phyloP scores from a whole-genome alignment of 208 protist genomes.

The Naegleria lovaniensis region DNA sequence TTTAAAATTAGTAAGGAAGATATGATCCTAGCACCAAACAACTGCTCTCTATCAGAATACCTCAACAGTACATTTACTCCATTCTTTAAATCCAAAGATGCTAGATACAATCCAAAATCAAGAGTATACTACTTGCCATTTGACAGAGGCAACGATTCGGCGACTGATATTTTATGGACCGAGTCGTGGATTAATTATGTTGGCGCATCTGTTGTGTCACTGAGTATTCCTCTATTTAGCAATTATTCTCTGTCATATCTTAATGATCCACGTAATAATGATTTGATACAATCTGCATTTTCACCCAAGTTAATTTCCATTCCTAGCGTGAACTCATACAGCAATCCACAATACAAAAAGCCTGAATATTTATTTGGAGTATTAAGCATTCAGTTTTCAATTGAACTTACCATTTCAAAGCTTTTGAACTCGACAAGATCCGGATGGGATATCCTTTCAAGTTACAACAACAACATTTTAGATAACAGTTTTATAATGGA shows the following conservation, averaged over 20 bases:
- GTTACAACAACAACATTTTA: not conserved
- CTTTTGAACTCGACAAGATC: not conserved
- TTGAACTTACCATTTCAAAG: not conserved
- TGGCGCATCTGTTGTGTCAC: not conserved
- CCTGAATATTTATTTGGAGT: not conserved
- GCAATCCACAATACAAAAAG: not conserved
- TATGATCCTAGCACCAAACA: not conserved
- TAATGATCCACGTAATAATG: not conserved
- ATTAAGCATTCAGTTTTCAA: not conserved
- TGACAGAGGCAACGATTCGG: not conserved
- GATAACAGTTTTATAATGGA: not conserved
- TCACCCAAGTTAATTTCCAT: not conserved
- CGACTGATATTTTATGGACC: not conserved
- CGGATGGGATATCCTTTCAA: not conserved
- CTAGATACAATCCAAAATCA: not conserved
- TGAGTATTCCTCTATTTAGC: not conserved
- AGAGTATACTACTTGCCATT: not conserved
- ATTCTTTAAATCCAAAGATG: no score
- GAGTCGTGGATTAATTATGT: not conserved
- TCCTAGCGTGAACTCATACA: not conserved
- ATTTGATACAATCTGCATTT: not conserved
- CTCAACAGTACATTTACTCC: not conserved
- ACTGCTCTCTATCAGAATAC: not conserved
- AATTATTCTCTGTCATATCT: not conserved
- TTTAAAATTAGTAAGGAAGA: not conserved